A percentile compares a stretch with the other conserved stretches of the same genome.
Evolutionary conservation across 2,329 filamentous ascomycete species (phyloP).

Genomic region (Ophiostoma pallidulum): DNA sequence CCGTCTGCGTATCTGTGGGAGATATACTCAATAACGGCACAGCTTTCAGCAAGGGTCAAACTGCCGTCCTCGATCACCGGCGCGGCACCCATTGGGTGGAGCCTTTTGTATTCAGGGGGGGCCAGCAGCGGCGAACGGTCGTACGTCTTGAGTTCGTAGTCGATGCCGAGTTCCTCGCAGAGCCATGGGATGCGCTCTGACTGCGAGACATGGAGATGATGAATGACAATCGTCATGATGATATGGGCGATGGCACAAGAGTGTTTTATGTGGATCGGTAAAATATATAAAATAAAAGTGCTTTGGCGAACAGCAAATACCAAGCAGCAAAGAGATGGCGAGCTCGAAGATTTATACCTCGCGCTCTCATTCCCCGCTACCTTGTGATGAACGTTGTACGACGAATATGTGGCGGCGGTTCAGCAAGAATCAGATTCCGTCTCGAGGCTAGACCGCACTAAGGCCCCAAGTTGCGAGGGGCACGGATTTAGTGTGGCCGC

Average conservation of each 20-base stretch:
- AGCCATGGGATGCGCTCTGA: slow-evolving; percentile 57
- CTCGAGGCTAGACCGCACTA: neutral
- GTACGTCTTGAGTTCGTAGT: slow-evolving; percentile 32
- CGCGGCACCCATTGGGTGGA: slow-evolving; percentile 44
- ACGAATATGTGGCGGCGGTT: neutral
- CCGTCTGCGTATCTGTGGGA: slow-evolving; percentile 42
- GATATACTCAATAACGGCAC: slow-evolving; percentile 55
- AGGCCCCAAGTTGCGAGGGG: neutral
- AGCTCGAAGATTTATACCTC: no score
- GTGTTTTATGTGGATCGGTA: neutral
- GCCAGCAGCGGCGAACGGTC: slow-evolving; percentile 26
- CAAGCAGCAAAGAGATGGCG: no score
- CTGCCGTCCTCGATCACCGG: slow-evolving; percentile 50
- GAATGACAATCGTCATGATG: slow-evolving; percentile 27
- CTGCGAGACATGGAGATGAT: slow-evolving; percentile 49
- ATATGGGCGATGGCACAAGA: neutral
- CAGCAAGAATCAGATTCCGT: neutral
- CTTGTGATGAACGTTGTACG: neutral
- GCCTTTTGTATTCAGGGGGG: slow-evolving; percentile 30
- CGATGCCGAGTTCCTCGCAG: slow-evolving; percentile 51
- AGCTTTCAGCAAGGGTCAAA: slow-evolving; percentile 48
- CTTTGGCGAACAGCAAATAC: no score
- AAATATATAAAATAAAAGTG: neutral
- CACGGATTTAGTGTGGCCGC: neutral
- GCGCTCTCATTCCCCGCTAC: no score